Evolutionary conservation across 2,329 filamentous ascomycete genomes (phyloP), one percentile per base, ranked within the genome.

Genomic region (Phialophora macrospora): DNA sequence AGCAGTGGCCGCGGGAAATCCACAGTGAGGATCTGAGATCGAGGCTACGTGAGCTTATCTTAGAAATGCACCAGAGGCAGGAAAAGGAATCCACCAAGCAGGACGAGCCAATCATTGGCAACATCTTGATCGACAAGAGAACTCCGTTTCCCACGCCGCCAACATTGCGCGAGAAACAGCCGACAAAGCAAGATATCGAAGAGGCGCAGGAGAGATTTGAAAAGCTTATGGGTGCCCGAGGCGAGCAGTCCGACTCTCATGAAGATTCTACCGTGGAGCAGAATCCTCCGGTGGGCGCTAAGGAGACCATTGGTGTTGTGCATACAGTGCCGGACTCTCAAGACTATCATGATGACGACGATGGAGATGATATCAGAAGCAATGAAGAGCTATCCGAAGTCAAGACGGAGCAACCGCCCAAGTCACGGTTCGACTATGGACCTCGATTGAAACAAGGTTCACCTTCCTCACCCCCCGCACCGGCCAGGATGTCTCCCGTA

Each of bases 31-130:
- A 68, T 28, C 59, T 73, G 6, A 68, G 72, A 14, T 60, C 64
- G 28, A 68, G 71, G 38, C 55, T 73, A 8, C 60, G 69, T 12
- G 59, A 69, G 28, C 52, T 73, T 49, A 65, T 73, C 11, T 54
- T 72, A 20, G 71, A 73, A 28, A 52, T 72, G 24, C 68, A 73
- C 59, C 60, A 63, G 11, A 51, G 60, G n/a, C 72, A 73, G 52
- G 69, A 71, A 60, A 48, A 61, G 2, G 55, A 68, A 22, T 77
- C 81, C 64, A 63, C 80, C 9, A 70, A 73, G 30, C 51, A 62
- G 52, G 62, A 68, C 9, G 48, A 71, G 26, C 70, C 70, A n/a
- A 32, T 60, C 20, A 59, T 71, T 20, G 70, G 71, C 8, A 66
- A 55, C 14, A 71, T 72, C 49, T 64, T 72, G 66, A 67, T 72